Percentiles rank a stretch among this genome's conserved stretches.
These are phyloP conservation scores for Carallia brachiata DNA, from an alignment of 345 rosid species.

Conservation along the genomic window DNA sequence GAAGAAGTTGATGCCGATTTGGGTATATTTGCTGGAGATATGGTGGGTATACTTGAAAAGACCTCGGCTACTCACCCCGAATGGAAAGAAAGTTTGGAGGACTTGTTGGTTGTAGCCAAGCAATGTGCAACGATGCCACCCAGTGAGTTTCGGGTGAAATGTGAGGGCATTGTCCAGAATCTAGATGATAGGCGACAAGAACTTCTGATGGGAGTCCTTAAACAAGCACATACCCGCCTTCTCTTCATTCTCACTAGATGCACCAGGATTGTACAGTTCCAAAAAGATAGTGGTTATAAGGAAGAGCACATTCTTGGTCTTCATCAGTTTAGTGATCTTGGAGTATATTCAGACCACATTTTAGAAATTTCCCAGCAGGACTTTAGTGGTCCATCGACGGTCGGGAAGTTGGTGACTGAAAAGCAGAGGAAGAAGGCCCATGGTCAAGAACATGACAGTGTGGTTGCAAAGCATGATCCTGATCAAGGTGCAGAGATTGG, in stretches of 20 bases:
- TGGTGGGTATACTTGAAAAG: constrained; percentile 77
- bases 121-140: constrained; percentile 82
- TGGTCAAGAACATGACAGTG: constrained; percentile 31
- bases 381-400: constrained; percentile 40
- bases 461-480: constrained; percentile 32
- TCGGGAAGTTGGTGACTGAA: constrained; percentile 37
- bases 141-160: constrained; percentile 77
- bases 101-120: constrained; percentile 71
- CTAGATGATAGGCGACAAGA: constrained; percentile 93
- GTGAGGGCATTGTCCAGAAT: constrained; percentile 85
- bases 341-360: constrained; percentile 82
- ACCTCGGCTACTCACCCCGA: constrained; percentile 60
- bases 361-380: constrained; percentile 57
- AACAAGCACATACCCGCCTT: constrained; percentile 90
- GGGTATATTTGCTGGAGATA: constrained; percentile 83
- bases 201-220: constrained; percentile 79
- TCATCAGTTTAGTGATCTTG: constrained; percentile 88
- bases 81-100: constrained; percentile 75
- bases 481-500: constrained; percentile 47
- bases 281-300: constrained; percentile 83
- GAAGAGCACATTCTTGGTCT: constrained; percentile 72
- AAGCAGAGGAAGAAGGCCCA: constrained; percentile 44
- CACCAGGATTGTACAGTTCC: constrained; percentile 93
- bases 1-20: constrained; percentile 91
- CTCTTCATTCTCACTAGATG: constrained; percentile 92